phyloP scores from a whole-genome alignment of 495 filamentous ascomycete species.

The Cercophora sp. region DNA sequence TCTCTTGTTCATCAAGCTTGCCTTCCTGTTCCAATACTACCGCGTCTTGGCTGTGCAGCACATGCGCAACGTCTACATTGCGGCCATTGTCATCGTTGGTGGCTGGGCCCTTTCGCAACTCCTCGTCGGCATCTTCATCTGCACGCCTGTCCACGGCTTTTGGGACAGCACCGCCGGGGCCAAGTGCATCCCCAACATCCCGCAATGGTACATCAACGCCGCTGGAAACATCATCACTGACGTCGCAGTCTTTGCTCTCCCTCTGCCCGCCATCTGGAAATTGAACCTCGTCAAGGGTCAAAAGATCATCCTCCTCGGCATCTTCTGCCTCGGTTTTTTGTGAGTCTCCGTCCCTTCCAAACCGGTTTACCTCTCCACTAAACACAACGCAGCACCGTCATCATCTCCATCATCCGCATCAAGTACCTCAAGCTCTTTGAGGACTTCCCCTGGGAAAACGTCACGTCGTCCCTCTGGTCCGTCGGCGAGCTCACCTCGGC shows the following conservation, averaged over 20 bases:
- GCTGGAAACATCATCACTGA: constrained; percentile 38
- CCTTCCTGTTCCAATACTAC: constrained; percentile 35
- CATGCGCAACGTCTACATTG: constrained; percentile 22
- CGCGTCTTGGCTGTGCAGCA: constrained; percentile 29
- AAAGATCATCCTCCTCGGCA: constrained; percentile 31
- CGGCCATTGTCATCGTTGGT: constrained; percentile 27
- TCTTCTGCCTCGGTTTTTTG: constrained; percentile 41
- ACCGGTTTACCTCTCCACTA: neutral
- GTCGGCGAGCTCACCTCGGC: constrained; percentile 49
- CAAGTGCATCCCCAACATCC: constrained; percentile 27
- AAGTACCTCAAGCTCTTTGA: constrained; percentile 35
- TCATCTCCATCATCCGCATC: constrained; percentile 51
- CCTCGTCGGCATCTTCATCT: constrained; percentile 27
- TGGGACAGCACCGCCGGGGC: constrained; percentile 20
- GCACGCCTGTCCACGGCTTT: constrained; percentile 27
- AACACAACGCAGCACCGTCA: constrained; percentile 33
- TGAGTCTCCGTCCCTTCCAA: neutral
- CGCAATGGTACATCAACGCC: constrained; percentile 33
- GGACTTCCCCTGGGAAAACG: constrained; percentile 49
- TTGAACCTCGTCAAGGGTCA: constrained; percentile 36
- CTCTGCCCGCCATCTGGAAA: constrained; percentile 29
- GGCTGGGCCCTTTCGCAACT: constrained; percentile 28
- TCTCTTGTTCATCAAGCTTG: constrained; percentile 27
- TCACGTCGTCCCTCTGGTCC: constrained; percentile 52
- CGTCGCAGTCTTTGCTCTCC: constrained; percentile 33